Evolutionary conservation across 1,284 basidiomycete genomes (phyloP).

Genomic region (Trichosporon faecale): DNA sequence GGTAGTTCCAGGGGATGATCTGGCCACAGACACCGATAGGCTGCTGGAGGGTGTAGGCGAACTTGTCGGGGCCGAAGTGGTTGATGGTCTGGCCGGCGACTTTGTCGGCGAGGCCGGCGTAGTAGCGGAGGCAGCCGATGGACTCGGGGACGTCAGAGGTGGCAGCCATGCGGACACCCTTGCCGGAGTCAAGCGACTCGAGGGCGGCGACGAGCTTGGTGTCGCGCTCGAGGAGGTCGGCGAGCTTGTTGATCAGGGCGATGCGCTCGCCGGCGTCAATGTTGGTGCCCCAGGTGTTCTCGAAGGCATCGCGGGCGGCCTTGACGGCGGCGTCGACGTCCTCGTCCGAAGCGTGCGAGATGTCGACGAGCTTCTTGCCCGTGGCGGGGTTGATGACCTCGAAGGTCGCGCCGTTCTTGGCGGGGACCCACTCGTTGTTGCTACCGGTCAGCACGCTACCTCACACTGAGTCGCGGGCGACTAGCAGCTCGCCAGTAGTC

Average conservation of each 20-base stretch:
- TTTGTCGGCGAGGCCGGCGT: conserved; percentile 66
- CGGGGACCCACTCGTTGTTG: conserved; percentile 40
- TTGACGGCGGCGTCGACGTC: conserved; percentile 80
- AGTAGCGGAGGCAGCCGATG: conserved; percentile 74
- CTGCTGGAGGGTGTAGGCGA: conserved; percentile 84
- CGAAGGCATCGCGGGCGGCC: conserved; percentile 75
- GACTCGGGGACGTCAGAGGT: conserved; percentile 79
- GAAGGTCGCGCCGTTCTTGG: conserved; percentile 33
- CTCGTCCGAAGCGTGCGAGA: conserved; percentile 46
- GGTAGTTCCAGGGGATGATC: conserved; percentile 57
- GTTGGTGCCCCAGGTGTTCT: conserved; percentile 85
- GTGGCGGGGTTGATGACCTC: conserved; percentile 56
- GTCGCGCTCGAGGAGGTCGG: conserved; percentile 85
- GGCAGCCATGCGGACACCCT: conserved; percentile 75
- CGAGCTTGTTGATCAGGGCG: conserved; percentile 73
- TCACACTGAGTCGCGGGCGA: neutral
- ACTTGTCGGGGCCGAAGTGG: conserved; percentile 58
- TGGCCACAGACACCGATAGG: conserved; percentile 91
- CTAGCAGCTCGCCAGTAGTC: neutral
- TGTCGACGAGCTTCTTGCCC: conserved; percentile 51
- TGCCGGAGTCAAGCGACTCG: conserved; percentile 77
- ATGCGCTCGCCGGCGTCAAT: conserved; percentile 77
- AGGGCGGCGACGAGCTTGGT: conserved; percentile 65
- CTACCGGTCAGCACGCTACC: conserved; percentile 21
- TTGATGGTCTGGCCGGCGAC: conserved; percentile 57